Percentiles rank a stretch among this genome's conserved stretches.
Conservation (phyloP, 2,329 filamentous ascomycete species). For the Thelonectria olida region DNA sequence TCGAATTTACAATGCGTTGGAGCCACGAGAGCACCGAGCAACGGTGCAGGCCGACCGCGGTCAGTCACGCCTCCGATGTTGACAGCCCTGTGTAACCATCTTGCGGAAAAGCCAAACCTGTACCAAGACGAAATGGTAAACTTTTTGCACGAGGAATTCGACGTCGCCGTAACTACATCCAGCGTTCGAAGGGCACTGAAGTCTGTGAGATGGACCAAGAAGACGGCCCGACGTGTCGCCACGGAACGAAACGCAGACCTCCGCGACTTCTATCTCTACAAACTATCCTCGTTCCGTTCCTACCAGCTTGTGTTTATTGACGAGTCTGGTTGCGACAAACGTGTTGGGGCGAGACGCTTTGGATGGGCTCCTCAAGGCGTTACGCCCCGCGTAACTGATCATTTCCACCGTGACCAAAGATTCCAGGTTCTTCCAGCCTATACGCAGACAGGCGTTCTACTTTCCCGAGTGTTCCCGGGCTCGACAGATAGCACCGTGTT, state of each 20-base stretch:
- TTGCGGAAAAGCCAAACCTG: conserved; percentile 1
- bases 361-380: conserved; percentile 14
- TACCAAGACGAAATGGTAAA: neutral
- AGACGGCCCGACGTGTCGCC: conserved; percentile 3
- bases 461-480: neutral
- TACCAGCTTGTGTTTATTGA: neutral
- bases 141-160: conserved; percentile 12
- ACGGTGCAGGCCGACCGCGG: neutral
- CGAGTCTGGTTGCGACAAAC: neutral
- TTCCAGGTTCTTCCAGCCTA: conserved; percentile 42
- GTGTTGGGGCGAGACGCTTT: neutral
- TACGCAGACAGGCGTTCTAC: neutral
- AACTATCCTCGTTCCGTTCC: conserved; percentile 1
- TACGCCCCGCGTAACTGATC: conserved; percentile 9
- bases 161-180: neutral
- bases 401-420: conserved; percentile 33
- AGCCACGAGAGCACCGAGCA: neutral
- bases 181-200: conserved; percentile 4
- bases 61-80: conserved; percentile 7
- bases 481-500: neutral
- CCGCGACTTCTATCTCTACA: conserved; percentile 11
- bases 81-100: conserved; percentile 2
- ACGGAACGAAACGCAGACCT: conserved; percentile 6
- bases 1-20: conserved; percentile 5
- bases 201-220: conserved; percentile 2